phyloP scores from a whole-genome alignment of 176 grass and related monocot genomes.

The Cenchrus americanus region DNA sequence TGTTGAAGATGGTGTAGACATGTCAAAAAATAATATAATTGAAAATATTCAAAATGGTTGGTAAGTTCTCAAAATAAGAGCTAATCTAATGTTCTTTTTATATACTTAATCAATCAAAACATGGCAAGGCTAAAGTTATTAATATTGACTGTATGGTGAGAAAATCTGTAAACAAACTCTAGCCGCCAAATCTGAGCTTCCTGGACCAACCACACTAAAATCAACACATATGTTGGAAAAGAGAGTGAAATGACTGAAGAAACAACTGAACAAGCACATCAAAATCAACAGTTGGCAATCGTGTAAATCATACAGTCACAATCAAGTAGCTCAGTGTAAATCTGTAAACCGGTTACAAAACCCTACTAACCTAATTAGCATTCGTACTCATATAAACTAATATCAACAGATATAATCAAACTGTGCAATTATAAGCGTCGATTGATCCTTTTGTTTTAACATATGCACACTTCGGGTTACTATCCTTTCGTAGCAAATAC shows the following conservation, averaged over 20 bases:
- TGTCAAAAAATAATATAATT: constrained; percentile 16
- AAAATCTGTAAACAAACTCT: neutral
- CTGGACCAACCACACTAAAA: neutral
- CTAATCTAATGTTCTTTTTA: constrained; percentile 4
- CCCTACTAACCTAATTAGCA: neutral
- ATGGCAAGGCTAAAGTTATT: neutral
- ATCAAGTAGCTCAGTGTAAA: constrained; percentile 10
- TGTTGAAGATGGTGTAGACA: constrained; percentile 37
- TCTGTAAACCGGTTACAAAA: constrained; percentile 11
- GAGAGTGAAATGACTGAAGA: neutral
- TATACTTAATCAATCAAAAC: constrained; percentile 4
- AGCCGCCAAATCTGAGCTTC: constrained; percentile 7
- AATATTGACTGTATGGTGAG: neutral
- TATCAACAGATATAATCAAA: neutral
- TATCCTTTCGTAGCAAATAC: neutral
- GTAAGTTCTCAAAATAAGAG: constrained; percentile 27
- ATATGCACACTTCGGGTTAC: neutral
- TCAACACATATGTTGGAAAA: neutral
- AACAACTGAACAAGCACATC: neutral
- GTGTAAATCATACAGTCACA: neutral
- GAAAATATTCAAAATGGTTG: neutral
- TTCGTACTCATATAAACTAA: neutral
- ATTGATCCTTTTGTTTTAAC: neutral
- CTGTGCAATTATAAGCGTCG: neutral
- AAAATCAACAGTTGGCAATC: neutral